Evolutionary conservation across 1,139 yeast species (phyloP).

Genomic region (Lodderomyces jiufengensis): DNA sequence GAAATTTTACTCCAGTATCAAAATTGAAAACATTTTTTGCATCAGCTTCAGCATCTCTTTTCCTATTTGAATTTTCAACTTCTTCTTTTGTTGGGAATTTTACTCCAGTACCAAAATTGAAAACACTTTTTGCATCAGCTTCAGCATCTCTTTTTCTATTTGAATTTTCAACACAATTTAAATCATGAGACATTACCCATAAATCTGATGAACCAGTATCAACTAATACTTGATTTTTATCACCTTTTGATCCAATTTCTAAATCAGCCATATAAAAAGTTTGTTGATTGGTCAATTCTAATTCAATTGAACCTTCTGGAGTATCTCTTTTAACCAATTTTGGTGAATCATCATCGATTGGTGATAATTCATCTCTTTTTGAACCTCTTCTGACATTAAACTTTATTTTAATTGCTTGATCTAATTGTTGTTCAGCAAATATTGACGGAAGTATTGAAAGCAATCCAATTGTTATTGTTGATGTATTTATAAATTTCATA

Average conservation of each 20-base stretch:
- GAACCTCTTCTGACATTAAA: conserved; percentile 28
- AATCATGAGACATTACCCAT: conserved; percentile 40
- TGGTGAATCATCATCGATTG: conserved; percentile 13
- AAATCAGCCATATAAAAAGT: conserved; percentile 49
- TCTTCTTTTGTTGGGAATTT: conserved; percentile 3
- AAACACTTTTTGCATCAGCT: neutral
- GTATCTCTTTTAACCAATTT: conserved; percentile 32
- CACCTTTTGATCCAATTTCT: conserved; percentile 31
- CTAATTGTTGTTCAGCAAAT: neutral
- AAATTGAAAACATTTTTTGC: conserved; percentile 1
- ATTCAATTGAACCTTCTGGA: conserved; percentile 29
- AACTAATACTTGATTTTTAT: conserved; percentile 31
- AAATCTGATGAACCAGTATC: conserved; percentile 49
- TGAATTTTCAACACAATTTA: conserved; percentile 19
- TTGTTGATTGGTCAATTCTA: conserved; percentile 40
- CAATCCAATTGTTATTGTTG: neutral
- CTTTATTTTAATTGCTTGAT: conserved; percentile 18
- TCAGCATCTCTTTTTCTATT: neutral
- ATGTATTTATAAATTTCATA: no score
- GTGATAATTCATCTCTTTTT: conserved; percentile 16
- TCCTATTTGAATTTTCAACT: neutral
- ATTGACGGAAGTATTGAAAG: neutral
- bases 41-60: neutral
- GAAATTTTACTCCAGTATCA: conserved; percentile 7
- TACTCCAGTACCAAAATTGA: conserved; percentile 6